A percentile compares a stretch with the other conserved stretches of the same genome.
Conservation (phyloP, 495 filamentous ascomycete species). For the Aspergillus bridgeri region DNA sequence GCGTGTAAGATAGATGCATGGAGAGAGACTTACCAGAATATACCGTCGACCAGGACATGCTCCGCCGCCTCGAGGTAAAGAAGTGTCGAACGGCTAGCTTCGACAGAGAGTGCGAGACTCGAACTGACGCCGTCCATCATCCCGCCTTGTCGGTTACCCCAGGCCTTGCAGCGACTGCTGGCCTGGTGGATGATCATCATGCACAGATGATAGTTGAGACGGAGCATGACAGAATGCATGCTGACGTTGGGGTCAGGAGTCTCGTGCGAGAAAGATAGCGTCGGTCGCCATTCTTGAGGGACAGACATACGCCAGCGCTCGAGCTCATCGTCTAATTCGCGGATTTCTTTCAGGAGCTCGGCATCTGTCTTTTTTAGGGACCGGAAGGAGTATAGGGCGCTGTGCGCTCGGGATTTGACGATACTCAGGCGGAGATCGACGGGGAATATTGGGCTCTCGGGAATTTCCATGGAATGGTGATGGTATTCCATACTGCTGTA, state of each 20-base stretch:
- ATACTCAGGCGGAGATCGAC: slow-evolving; percentile 48
- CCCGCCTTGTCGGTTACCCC: slow-evolving; percentile 30
- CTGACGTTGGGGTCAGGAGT: slow-evolving; percentile 33
- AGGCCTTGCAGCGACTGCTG: slow-evolving; percentile 45
- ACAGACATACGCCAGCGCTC: slow-evolving; percentile 49
- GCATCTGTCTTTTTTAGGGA: slow-evolving; percentile 48
- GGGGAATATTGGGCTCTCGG: slow-evolving; percentile 39
- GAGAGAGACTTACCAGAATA: slow-evolving; percentile 42
- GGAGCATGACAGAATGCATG: slow-evolving; percentile 44
- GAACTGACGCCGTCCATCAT: slow-evolving; percentile 46
- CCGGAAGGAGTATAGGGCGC: slow-evolving; percentile 44
- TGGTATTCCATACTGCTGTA: slow-evolving; percentile 27
- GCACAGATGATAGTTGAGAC: slow-evolving; percentile 51
- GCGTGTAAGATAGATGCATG: not conserved
- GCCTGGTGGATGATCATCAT: slow-evolving; percentile 51
- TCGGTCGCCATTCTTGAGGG: slow-evolving; percentile 40
- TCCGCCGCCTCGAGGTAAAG: slow-evolving; percentile 42
- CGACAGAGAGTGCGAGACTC: slow-evolving; percentile 47
- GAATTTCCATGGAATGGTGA: slow-evolving; percentile 18
- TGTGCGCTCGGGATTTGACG: slow-evolving; percentile 49
- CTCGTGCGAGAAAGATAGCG: slow-evolving; percentile 38
- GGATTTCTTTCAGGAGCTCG: slow-evolving; percentile 49
- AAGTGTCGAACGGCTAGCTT: slow-evolving; percentile 50
- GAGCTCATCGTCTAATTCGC: slow-evolving; percentile 50
- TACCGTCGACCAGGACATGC: slow-evolving; percentile 38